These are phyloP conservation scores for Exophiala sp. DNA, from an alignment of 2,329 filamentous ascomycete genomes.

Conservation along the genomic window DNA sequence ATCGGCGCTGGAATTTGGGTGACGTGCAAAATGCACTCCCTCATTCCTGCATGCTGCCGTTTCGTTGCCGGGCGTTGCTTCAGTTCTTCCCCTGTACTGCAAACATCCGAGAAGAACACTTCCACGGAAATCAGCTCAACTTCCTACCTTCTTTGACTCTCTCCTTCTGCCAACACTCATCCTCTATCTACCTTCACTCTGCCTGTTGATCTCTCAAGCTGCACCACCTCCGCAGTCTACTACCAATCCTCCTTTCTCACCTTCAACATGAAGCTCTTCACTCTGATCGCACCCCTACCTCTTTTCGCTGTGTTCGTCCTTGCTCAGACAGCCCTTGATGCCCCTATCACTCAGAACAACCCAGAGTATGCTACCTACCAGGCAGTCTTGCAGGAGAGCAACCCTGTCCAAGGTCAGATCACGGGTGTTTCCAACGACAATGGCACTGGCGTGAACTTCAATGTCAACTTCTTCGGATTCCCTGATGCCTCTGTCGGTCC, in stretches of 20 bases:
- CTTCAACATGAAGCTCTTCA: slow-evolving; percentile 25
- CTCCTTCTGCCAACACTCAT: too few species aligned
- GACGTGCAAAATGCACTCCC: too few species aligned
- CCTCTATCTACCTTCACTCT: not conserved
- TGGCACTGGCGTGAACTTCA: slow-evolving; percentile 55
- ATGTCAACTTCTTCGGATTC: slow-evolving; percentile 57
- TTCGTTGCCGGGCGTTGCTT: too few species aligned
- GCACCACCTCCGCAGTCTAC: not conserved
- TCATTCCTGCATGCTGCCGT: too few species aligned
- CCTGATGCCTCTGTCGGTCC: slow-evolving; percentile 54
- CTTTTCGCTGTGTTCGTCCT: slow-evolving; percentile 27
- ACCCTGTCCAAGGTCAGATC: slow-evolving; percentile 54
- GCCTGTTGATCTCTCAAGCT: not conserved
- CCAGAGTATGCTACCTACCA: slow-evolving; percentile 52
- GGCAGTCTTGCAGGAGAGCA: slow-evolving; percentile 55
- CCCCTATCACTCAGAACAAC: slow-evolving; percentile 55
- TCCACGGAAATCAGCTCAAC: too few species aligned
- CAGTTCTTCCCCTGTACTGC: too few species aligned
- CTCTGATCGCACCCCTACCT: slow-evolving; percentile 22
- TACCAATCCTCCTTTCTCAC: not conserved
- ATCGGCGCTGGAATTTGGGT: too few species aligned
- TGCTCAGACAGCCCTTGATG: slow-evolving; percentile 39
- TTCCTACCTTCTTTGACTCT: too few species aligned
- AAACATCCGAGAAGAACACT: too few species aligned
- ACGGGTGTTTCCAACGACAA: slow-evolving; percentile 45